Evolutionary conservation across 305 asterid species (phyloP).

Genomic region (Plantago rigida): DNA sequence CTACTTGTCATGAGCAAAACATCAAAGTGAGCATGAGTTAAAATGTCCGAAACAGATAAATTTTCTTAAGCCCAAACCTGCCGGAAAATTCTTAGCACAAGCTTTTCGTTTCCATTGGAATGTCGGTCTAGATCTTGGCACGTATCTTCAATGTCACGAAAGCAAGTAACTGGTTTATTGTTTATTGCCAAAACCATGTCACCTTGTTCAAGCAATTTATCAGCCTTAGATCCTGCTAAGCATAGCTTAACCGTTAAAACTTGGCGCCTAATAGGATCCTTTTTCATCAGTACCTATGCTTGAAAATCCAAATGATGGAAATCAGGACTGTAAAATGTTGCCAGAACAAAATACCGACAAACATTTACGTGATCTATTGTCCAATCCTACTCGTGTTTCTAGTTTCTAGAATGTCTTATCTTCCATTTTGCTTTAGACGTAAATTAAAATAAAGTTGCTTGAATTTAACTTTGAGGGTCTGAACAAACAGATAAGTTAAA

Average conservation of each 20-base stretch:
- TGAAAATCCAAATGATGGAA: conserved; percentile 17
- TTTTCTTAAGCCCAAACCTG: conserved; percentile 39
- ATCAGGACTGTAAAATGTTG: no score
- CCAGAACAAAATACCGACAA: no score
- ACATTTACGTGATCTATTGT: no score
- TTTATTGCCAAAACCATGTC: conserved; percentile 92
- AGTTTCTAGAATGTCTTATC: no score
- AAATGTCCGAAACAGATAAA: conserved; percentile 3
- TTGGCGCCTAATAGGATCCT: conserved; percentile 85
- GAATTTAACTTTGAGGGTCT: no score
- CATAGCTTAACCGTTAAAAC: conserved; percentile 89
- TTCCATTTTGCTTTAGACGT: no score
- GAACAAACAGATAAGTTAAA: no score
- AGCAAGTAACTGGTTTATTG: conserved; percentile 81
- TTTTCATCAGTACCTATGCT: conserved; percentile 68
- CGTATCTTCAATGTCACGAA: conserved; percentile 73
- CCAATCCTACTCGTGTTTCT: no score
- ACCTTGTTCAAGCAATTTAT: conserved; percentile 53
- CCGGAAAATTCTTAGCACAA: conserved; percentile 72
- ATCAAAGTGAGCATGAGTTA: neutral
- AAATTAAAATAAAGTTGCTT: no score
- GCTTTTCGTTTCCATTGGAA: conserved; percentile 45
- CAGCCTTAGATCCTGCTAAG: conserved; percentile 84
- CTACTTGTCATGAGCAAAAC: no score
- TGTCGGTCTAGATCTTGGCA: conserved; percentile 60